phyloP scores from a whole-genome alignment of 78 protist genomes.

The Abeoforma whisleri region DNA sequence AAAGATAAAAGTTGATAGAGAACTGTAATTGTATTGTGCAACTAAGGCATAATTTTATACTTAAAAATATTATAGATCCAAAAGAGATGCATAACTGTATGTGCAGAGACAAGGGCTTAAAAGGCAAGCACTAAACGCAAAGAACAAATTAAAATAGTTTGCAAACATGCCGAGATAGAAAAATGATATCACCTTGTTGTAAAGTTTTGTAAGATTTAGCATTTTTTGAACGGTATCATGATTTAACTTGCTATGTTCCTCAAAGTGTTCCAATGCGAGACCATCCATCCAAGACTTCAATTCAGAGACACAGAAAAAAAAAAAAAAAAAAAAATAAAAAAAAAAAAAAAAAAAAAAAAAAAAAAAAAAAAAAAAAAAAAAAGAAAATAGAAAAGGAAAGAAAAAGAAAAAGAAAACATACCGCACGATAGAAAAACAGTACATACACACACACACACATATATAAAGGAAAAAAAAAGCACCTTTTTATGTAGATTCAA shows the following conservation, averaged over 20 bases:
- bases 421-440: not conserved
- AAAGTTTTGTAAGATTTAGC: not conserved
- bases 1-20: not conserved
- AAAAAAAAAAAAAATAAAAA: too few relatives aligned
- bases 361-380: not conserved
- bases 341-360: too few relatives aligned
- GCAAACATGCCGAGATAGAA: too few relatives aligned
- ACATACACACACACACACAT: constrained; percentile 15
- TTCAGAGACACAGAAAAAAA: too few relatives aligned
- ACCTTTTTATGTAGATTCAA: constrained; percentile 80
- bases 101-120: too few relatives aligned
- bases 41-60: too few relatives aligned
- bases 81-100: too few relatives aligned
- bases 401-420: not conserved
- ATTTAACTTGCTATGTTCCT: constrained; percentile 63
- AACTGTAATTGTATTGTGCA: too few relatives aligned
- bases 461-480: not conserved
- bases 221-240: constrained; percentile 44
- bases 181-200: not conserved
- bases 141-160: too few relatives aligned
- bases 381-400: not conserved
- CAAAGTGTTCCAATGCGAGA: constrained; percentile 61
- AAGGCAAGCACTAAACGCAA: too few relatives aligned
- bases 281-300: constrained; percentile 82
- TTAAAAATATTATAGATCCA: too few relatives aligned